Conservation (phyloP, 805 yeast genomes). For the Scheffersomyces lignosus region DNA sequence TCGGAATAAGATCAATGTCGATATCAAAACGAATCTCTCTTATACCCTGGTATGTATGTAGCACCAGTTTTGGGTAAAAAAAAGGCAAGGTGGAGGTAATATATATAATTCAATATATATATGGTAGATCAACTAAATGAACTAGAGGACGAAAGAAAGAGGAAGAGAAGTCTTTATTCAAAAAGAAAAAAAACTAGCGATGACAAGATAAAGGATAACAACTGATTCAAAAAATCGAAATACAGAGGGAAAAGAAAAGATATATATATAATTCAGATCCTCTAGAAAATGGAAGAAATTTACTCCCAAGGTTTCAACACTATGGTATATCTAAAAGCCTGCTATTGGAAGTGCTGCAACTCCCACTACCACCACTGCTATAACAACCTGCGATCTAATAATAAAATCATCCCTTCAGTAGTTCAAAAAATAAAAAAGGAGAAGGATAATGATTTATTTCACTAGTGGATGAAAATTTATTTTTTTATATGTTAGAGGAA, state of each 20-base stretch:
- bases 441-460: background rate
- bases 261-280: slow-evolving; percentile 2
- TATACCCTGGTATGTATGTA: too few relatives aligned
- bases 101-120: too few relatives aligned
- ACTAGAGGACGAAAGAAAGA: background rate
- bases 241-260: slow-evolving; percentile 2
- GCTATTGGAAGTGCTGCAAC: background rate
- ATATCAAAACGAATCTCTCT: too few relatives aligned
- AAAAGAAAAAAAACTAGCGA: background rate
- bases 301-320: too few relatives aligned
- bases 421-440: background rate
- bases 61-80: too few relatives aligned
- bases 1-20: too few relatives aligned
- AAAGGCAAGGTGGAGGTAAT: too few relatives aligned
- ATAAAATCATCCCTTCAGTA: background rate
- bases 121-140: background rate
- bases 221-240: too few relatives aligned
- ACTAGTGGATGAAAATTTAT: too few relatives aligned
- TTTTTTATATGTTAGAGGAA: background rate
- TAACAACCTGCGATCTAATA: background rate
- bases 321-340: too few relatives aligned
- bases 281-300: too few relatives aligned
- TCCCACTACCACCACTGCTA: too few relatives aligned
- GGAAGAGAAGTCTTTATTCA: background rate
- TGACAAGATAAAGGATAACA: background rate